Base-by-base conservation (phyloP, 495 filamentous ascomycete species). In the Aspergillus avenaceus region DNA sequence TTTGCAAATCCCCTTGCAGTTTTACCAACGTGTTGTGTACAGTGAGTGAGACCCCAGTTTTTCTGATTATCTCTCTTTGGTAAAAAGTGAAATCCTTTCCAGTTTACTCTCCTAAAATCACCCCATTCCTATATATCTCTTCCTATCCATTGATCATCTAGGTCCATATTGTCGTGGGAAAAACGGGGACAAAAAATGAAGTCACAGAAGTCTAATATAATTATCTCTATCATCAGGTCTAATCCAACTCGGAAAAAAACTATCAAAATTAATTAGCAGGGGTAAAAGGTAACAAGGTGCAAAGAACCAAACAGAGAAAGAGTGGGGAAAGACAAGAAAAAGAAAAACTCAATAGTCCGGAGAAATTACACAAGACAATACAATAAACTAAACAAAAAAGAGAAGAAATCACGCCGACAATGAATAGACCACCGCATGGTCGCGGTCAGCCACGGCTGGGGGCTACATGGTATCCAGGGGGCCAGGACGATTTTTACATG, bases 381-480 rank as follows among this genome's bases (percentile, higher is more conserved):
- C 32, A 42, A 37, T 50, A 37, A 47, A 52, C 21, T 13, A 42
- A 16, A 18, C 25, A 7, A 12, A 25, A 46, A 24, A 40, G 13
- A 27, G 13, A 46, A 46, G 31, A 34, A 49, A 25, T 45, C 28
- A 45, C 6, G 18, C 19, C 34, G 41, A 66, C 36, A 40, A 73
- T 73, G 72, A 70, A 72, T 54, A 62, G 61, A 54, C 67, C 63
- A 56, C 66, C 63, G 55, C 65, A 71, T 58, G 69, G 73, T 55
- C 69, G 63, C 61, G 70, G 68, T 66, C 74, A 74, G 59, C 62
- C 68, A 58, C 64, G 74, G 52, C 71, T 92, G 58, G 85, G 85
- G 63, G 90, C 91, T 51, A 95, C 91, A 41, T 96, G 95, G 74
- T 86, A 88, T 68, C 91, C 93, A 56, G 90, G 91, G 62, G 87